Evolutionary conservation across 2,329 filamentous ascomycete genomes (phyloP).

Genomic region (Colletotrichum horii): DNA sequence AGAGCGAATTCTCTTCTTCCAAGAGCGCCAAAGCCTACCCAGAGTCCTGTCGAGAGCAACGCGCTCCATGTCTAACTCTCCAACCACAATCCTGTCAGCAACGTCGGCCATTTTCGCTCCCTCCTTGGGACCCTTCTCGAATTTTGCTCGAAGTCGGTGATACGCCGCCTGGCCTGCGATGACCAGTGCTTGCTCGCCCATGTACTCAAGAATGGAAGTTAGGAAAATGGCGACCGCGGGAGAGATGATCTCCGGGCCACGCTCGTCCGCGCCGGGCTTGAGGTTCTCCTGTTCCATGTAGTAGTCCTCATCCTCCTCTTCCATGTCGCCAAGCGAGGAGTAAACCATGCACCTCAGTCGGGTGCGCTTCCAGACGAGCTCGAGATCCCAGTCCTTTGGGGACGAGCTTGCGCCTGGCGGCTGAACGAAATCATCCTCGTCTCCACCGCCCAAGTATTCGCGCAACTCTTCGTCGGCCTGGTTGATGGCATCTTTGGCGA

Average conservation of each 20-base stretch:
- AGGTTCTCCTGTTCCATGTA: conserved; percentile 83
- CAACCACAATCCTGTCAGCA: conserved; percentile 76
- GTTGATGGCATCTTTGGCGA: conserved; percentile 83
- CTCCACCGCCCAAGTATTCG: conserved; percentile 82
- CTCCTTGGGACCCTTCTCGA: conserved; percentile 64
- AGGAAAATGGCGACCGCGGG: conserved; percentile 95
- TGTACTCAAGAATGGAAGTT: conserved; percentile 91
- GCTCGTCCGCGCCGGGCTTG: conserved; percentile 60
- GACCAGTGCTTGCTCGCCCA: conserved; percentile 90
- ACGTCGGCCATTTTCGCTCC: conserved; percentile 52
- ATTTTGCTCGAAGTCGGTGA: conserved; percentile 64
- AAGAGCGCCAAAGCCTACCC: conserved; percentile 89
- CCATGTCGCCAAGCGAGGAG: conserved; percentile 93
- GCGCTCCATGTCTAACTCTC: conserved; percentile 91
- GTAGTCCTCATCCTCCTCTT: conserved; percentile 95
- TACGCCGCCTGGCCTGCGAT: conserved; percentile 86
- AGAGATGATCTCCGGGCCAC: conserved; percentile 74
- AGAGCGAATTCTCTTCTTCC: conserved; percentile 83
- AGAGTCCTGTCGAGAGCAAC: conserved; percentile 88
- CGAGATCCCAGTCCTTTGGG: conserved; percentile 79
- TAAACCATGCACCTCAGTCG: conserved; percentile 97
- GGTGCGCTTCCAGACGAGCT: conserved; percentile 92
- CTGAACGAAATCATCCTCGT: conserved; percentile 72
- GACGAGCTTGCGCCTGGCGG: conserved; percentile 54
- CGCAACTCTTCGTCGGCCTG: conserved; percentile 86